Base-by-base conservation (phyloP, 2,329 filamentous ascomycete species). In the Neonectria sp. region DNA sequence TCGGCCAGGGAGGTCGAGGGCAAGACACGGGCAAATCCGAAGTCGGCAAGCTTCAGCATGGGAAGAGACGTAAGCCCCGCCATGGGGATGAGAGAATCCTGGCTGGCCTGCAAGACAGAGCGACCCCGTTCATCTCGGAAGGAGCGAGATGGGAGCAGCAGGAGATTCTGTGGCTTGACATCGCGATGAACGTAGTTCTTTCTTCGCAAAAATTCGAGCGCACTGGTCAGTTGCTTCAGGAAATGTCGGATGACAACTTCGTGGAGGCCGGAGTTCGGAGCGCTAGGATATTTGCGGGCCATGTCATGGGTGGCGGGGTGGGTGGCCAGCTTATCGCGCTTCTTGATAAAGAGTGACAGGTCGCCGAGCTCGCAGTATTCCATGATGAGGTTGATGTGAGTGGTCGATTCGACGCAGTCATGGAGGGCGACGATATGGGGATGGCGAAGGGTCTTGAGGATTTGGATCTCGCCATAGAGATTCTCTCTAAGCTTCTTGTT, bases 181-280 rank as follows among this genome's bases (percentile, higher is more conserved):
- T 99, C 96, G 73, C 96, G 93, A 83, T 99, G 96, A 57, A 99
- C 95, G 74, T 97, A 92, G 79, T 97, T 95, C 73, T 91, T 90
- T 67, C 90, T 88, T 62, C 95, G 90, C 60, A 99, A 86, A 77
- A 98, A 99, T 79, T 95, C 90, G 68, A 99, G 86, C 6, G 96
- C 95, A 80, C 95, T 98, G 35, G 93, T 89, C 59, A 99, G 91
- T 81, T 99, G 96, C 81, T 98, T 97, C 65, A 97, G 86, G 77
- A 98, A 99, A 83, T 99, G 96, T 33, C 96, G 92, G 60, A 95
- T 95, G 72, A 99, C 88, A n/a, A 98, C 95, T 82, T 99, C 96
- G 80, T 98, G 93, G 49, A 99, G 86, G n/a, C 95, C 95, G 48
- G 94, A 95, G 67, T 91, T 91, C 6, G 90, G 86, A 24, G 92